phyloP scores from a whole-genome alignment of 768 basidiomycete species.

The Pleurotus tuber-regium region DNA sequence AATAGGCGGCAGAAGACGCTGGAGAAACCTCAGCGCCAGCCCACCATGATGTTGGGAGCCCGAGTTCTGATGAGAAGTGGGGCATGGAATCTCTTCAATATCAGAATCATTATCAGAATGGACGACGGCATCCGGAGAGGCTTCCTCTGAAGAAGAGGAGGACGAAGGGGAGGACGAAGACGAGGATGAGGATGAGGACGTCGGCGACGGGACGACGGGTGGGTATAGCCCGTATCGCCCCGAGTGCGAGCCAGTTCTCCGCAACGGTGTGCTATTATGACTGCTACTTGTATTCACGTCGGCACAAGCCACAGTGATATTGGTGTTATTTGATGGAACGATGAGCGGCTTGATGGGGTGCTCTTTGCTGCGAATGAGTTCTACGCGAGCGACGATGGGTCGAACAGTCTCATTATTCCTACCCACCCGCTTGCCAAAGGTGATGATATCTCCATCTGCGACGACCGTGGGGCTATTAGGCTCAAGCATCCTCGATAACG shows the following conservation, averaged over 20 bases:
- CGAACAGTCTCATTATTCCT: slow-evolving; percentile 57
- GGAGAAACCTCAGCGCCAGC: slow-evolving; percentile 16
- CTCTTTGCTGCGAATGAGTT: slow-evolving; percentile 29
- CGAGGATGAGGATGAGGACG: slow-evolving; percentile 34
- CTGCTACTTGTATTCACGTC: not conserved
- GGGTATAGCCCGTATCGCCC: slow-evolving; percentile 63
- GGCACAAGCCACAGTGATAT: no score
- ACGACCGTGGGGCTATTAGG: slow-evolving; percentile 58
- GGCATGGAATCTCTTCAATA: slow-evolving; percentile 48
- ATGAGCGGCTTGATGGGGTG: not conserved
- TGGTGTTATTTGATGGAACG: no score
- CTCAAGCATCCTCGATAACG: slow-evolving; percentile 43
- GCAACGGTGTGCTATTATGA: not conserved
- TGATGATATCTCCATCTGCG: slow-evolving; percentile 65
- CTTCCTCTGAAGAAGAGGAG: slow-evolving; percentile 42
- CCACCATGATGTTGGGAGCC: slow-evolving; percentile 20
- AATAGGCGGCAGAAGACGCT: slow-evolving; percentile 6
- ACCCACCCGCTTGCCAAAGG: slow-evolving; percentile 76
- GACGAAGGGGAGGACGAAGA: slow-evolving; percentile 29
- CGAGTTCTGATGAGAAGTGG: slow-evolving; percentile 15
- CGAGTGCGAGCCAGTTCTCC: slow-evolving; percentile 25
- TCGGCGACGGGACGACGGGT: slow-evolving; percentile 40
- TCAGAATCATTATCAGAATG: slow-evolving; percentile 47
- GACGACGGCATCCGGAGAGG: slow-evolving; percentile 14
- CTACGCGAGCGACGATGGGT: slow-evolving; percentile 61